A percentile compares a stretch with the other conserved stretches of the same genome.
phyloP scores from a whole-genome alignment of 768 basidiomycete genomes.

The Leccinum imitatum region DNA sequence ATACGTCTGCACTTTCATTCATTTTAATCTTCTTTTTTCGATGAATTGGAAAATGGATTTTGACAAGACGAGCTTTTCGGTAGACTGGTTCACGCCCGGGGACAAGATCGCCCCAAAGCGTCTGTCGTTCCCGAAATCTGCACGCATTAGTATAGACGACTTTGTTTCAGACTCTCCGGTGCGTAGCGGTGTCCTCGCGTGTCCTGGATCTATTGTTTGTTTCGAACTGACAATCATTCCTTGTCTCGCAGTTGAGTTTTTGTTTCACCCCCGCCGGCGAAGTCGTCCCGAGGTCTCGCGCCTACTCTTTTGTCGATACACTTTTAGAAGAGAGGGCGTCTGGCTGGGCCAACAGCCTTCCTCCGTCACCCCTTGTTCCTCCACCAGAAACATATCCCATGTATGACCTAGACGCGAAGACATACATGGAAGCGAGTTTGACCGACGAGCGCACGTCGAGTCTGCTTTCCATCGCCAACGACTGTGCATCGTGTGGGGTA shows the following conservation, averaged over 20 bases:
- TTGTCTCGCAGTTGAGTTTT: slow-evolving; percentile 16
- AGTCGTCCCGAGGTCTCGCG: slow-evolving; percentile 4
- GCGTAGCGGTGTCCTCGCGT: slow-evolving; percentile 2
- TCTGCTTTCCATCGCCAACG: slow-evolving; percentile 17
- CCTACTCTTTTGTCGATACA: slow-evolving; percentile 17
- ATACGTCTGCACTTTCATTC: slow-evolving; percentile 8
- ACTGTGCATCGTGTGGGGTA: slow-evolving; percentile 31
- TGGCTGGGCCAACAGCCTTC: slow-evolving; percentile 22
- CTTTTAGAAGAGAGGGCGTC: slow-evolving; percentile 16
- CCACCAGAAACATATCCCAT: slow-evolving; percentile 8
- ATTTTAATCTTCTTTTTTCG: slow-evolving; percentile 2
- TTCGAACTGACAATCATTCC: slow-evolving; percentile 2
- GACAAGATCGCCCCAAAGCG: slow-evolving; percentile 27
- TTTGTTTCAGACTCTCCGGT: slow-evolving; percentile 30
- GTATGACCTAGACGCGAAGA: slow-evolving; percentile 8
- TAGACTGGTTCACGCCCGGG: slow-evolving; percentile 33
- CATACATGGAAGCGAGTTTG: slow-evolving; percentile 1
- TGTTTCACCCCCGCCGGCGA: slow-evolving; percentile 25
- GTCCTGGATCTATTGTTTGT: neutral
- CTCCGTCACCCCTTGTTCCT: slow-evolving; percentile 11
- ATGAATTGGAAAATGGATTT: slow-evolving; percentile 31
- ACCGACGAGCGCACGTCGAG: slow-evolving; percentile 7
- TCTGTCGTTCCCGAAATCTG: slow-evolving; percentile 35
- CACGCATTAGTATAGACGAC: slow-evolving; percentile 33
- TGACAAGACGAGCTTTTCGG: slow-evolving; percentile 31